Base-by-base conservation (phyloP, 139 green algal species). In the Micromonas pusilla region DNA sequence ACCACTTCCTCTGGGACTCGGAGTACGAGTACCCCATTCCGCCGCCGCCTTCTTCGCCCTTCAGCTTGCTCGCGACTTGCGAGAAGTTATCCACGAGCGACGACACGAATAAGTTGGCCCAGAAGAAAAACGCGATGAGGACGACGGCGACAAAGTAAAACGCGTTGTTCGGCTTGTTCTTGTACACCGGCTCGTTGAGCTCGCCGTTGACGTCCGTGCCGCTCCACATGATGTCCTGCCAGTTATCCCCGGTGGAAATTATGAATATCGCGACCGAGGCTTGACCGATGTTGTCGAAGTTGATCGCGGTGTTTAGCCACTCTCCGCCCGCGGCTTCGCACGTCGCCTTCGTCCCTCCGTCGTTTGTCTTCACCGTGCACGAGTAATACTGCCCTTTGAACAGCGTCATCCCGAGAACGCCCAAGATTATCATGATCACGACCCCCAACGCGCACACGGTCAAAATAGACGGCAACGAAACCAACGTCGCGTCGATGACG, bases 71-170 rank as follows among this genome's bases (percentile, higher is more conserved):
- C 37, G 68, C 36, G 34, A 75, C 21, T 6, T 6, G 37, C 25
- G 19, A 62, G 80, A 86, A 88, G 76, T 88, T 81, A 54, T 89
- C 86, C n/a, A 90, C 83, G 52, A 88, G 79, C 25, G 82, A 81
- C 37, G 70, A 80, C 19, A 86, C 78, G 16, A 90, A 73, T 63
- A 90, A 73, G 68, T 88, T 90, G n/a, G 52, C 21, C 78, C 67
- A 78, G 16, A 82, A 74, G n/a, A 82, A 65, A 19, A 65, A 52
- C 23, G 63, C 38, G 32, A 82, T 45, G 19, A 78, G 16, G 28
- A 82, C 39, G 23, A 72, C 33, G 16, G 79, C 23, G 21, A 82
- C 38, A 16, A 79, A 82, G 70, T 66, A 82, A 9, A 73, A 26
- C 23, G 54, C 72, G 25, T 36, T 52, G 2, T 21, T 25, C n/a